Evolutionary conservation across 2,329 filamentous ascomycete genomes (phyloP), one percentile per base, ranked within the genome.

Genomic region (Hypocreales sp.): DNA sequence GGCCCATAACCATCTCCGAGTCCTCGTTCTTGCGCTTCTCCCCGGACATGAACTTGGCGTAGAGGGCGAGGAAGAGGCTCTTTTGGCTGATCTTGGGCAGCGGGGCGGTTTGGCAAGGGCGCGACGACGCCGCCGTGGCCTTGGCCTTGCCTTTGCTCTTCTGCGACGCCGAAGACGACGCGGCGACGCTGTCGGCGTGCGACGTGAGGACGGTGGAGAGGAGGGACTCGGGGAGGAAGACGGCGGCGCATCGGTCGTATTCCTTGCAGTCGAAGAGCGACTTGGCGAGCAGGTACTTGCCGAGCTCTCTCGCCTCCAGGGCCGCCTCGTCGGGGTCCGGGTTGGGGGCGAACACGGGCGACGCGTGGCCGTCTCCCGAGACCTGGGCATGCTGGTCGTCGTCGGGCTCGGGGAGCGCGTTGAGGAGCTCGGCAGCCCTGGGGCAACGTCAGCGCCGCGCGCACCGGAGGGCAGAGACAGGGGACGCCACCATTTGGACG

Each of bases 21-120:
- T 95, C 87, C 51, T 98, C 90, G 42, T 93, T 82, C 52, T 87
- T 93, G 37, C 82, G 74, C 61, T 95, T 94, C 60, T 98, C 90
- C 2, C 90, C 90, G 0, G 86, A 79, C 36, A 95, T 70, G 46
- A 86, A 84, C 46, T 87, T 92, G 24, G 90, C 82, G 44, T 98
- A 98, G 4, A 95, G 60, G 1, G 84, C 79, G 8, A 98, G 64
- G 45, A 98, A 98, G 13, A 95, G 55, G 28, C 87, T 84, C 54
- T 87, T 92, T 49, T 94, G 84, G 47, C 86, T 94, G 27, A 94
- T 48, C 28, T 53, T 56, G 3, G 71, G 71, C 11, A 73, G 41
- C 3, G 45, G 37, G 6, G 45, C 38, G 5, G 34, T 40, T n/a
- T n/a, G n/a, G n/a, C n/a, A n/a, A n/a, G n/a, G n/a, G 22, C 29